Evolutionary conservation across 345 rosid genomes (phyloP).

Genomic region (Schrenkiella parvula): DNA sequence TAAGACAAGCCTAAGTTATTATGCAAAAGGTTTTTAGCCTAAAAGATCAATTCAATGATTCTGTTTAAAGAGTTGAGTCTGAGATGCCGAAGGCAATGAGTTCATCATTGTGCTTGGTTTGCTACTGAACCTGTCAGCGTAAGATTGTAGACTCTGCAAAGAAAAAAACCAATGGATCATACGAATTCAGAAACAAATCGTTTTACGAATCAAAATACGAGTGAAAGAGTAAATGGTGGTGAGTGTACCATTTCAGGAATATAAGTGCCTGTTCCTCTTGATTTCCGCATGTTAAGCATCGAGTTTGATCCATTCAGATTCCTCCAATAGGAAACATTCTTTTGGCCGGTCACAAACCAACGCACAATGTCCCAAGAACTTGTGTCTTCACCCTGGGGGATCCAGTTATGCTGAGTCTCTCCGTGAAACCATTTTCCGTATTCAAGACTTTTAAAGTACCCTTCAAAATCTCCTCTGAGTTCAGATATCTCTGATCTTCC

Average conservation of each 20-base stretch:
- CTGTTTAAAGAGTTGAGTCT: background rate
- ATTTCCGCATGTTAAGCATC: constrained; percentile 29
- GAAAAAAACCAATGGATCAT: background rate
- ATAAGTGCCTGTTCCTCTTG: constrained; percentile 74
- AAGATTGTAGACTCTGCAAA: constrained; percentile 24
- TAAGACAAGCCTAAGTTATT: background rate
- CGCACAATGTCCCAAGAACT: constrained; percentile 29
- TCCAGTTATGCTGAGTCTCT: constrained; percentile 25
- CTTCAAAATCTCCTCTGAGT: constrained; percentile 61
- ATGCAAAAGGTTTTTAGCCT: constrained; percentile 4
- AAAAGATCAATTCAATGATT: constrained; percentile 16
- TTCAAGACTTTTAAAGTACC: constrained; percentile 35
- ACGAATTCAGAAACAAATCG: background rate
- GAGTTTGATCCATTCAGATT: constrained; percentile 25
- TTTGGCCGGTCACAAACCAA: constrained; percentile 26
- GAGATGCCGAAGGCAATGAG: constrained; percentile 11
- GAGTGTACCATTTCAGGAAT: constrained; percentile 53
- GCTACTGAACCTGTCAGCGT: constrained; percentile 5
- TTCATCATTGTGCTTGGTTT: background rate
- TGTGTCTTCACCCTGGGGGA: constrained; percentile 32
- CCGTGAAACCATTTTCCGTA: constrained; percentile 54
- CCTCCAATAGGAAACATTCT: constrained; percentile 18
- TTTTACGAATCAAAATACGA: background rate
- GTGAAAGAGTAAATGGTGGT: background rate
- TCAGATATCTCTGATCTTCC: constrained; percentile 51